Evolutionary conservation across 306 rosid species (phyloP).

Genomic region (Lathyrus sativus): DNA sequence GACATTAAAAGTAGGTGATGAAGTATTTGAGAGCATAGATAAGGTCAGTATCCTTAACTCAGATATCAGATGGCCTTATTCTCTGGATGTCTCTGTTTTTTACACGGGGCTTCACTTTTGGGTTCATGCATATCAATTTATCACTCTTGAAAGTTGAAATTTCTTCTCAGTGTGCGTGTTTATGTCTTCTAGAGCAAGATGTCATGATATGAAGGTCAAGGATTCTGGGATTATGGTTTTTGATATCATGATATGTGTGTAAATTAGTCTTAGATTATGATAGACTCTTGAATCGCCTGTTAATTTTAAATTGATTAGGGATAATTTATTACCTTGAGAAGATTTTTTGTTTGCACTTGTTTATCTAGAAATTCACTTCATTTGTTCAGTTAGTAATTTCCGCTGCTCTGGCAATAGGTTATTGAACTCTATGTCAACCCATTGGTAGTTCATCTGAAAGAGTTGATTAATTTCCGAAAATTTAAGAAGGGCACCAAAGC

Average conservation of each 20-base stretch:
- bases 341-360: slow-evolving; percentile 14
- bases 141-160: slow-evolving; percentile 5
- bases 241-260: background rate
- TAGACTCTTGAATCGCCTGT: background rate
- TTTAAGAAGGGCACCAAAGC: slow-evolving; percentile 55
- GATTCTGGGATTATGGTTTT: background rate
- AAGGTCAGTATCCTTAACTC: slow-evolving; percentile 44
- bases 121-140: slow-evolving; percentile 18
- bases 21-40: slow-evolving; percentile 43
- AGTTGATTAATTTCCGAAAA: slow-evolving; percentile 42
- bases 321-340: slow-evolving; percentile 28
- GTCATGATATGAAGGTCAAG: slow-evolving; percentile 17
- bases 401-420: slow-evolving; percentile 38
- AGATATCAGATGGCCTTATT: slow-evolving; percentile 23
- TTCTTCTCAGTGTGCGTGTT: slow-evolving; percentile 3
- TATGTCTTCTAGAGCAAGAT: background rate
- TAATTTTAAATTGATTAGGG: slow-evolving; percentile 6
- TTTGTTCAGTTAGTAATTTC: slow-evolving; percentile 26
- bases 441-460: slow-evolving; percentile 48
- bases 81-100: background rate
- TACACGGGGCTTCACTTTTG: slow-evolving; percentile 5
- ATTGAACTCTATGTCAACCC: slow-evolving; percentile 47
- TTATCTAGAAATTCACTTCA: slow-evolving; percentile 21
- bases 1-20: slow-evolving; percentile 52
- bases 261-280: slow-evolving; percentile 10